These are phyloP conservation scores for Carex littledalei DNA, from an alignment of 176 grass and related monocot genomes.

Conservation along the genomic window DNA sequence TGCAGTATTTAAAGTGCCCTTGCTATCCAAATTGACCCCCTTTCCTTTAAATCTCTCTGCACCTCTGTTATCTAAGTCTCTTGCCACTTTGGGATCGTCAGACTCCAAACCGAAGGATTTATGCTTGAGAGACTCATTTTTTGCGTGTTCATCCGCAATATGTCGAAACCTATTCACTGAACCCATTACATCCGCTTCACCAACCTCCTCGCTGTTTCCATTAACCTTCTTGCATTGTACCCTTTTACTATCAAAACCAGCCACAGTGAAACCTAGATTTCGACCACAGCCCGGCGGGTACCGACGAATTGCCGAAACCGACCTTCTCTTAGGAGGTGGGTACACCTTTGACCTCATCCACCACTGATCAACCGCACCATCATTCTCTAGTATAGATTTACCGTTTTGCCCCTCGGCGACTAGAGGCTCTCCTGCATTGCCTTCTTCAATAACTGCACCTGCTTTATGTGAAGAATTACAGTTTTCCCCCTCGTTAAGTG, in stretches of 20 bases:
- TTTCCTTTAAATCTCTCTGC: neutral
- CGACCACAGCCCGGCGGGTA: neutral
- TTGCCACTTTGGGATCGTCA: neutral
- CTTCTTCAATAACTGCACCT: neutral
- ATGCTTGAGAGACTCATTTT: neutral
- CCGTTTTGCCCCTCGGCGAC: neutral
- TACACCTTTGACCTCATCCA: conserved; percentile 5
- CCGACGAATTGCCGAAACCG: neutral
- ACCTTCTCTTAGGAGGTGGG: conserved; percentile 4
- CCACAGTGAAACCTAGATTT: neutral
- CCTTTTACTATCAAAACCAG: neutral
- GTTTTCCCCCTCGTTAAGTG: neutral
- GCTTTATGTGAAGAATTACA: neutral
- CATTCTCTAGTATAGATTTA: neutral
- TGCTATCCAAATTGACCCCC: neutral
- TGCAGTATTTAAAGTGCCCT: neutral
- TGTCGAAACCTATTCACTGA: neutral
- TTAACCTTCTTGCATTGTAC: neutral
- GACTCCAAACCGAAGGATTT: neutral
- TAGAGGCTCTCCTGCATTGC: neutral
- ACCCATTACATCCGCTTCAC: neutral
- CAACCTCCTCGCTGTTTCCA: neutral
- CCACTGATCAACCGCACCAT: neutral
- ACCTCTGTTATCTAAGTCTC: neutral
- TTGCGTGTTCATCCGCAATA: neutral